Conservation (phyloP, 495 filamentous ascomycete genomes). For the Penicillium macrosclerotiorum region DNA sequence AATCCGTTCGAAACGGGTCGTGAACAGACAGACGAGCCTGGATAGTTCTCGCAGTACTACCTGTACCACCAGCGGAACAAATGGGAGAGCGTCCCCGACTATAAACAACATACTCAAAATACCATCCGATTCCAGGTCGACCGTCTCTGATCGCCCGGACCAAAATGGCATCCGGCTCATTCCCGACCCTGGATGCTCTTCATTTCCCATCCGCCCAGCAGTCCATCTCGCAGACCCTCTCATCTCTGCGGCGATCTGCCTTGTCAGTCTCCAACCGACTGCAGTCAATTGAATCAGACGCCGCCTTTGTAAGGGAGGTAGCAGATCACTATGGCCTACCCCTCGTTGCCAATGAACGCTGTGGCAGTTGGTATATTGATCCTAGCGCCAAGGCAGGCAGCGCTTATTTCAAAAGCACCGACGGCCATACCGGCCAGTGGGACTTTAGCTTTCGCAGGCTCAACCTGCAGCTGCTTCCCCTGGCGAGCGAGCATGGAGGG, state of each 20-base stretch:
- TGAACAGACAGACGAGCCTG: too few relatives aligned
- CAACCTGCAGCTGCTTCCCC: slow-evolving; percentile 73
- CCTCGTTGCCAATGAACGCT: slow-evolving; percentile 88
- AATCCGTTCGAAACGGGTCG: too few relatives aligned
- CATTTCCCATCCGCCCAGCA: slow-evolving; percentile 43
- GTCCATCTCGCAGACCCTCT: slow-evolving; percentile 45
- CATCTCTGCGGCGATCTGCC: slow-evolving; percentile 67
- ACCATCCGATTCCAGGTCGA: too few relatives aligned
- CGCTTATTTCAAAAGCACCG: slow-evolving; percentile 96
- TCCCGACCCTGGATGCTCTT: slow-evolving; percentile 40
- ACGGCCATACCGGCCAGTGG: slow-evolving; percentile 90
- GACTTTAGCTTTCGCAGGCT: slow-evolving; percentile 78
- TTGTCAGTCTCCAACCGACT: slow-evolving; percentile 79
- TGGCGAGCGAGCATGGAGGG: slow-evolving; percentile 63
- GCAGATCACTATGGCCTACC: slow-evolving; percentile 58
- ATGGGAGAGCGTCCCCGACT: too few relatives aligned
- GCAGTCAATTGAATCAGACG: slow-evolving; percentile 66
- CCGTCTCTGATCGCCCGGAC: neutral
- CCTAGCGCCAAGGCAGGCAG: slow-evolving; percentile 63
- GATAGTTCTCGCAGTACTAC: too few relatives aligned
- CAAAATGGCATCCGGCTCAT: slow-evolving; percentile 17
- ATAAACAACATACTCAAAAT: too few relatives aligned
- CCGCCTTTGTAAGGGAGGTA: slow-evolving; percentile 61
- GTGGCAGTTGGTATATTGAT: slow-evolving; percentile 92
- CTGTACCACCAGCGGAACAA: too few relatives aligned